These are phyloP conservation scores for Boletus semigastroideus DNA, from an alignment of 1,284 basidiomycete species.

Conservation along the genomic window DNA sequence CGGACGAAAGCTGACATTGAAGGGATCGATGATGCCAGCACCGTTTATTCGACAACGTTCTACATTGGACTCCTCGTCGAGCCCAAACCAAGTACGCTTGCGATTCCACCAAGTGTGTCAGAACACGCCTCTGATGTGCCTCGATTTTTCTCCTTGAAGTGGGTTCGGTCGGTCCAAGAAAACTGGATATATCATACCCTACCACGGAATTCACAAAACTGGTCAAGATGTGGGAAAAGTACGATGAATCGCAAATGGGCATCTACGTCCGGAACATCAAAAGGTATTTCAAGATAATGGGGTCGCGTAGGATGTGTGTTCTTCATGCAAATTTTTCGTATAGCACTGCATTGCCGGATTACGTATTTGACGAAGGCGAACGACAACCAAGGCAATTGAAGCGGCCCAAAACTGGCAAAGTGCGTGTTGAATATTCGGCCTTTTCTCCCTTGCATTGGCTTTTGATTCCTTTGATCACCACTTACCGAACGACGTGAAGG, in stretches of 20 bases:
- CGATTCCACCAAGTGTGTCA: slow-evolving; percentile 10
- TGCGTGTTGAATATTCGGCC: slow-evolving; percentile 40
- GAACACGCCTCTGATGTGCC: slow-evolving; percentile 19
- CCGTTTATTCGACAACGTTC: slow-evolving; percentile 92
- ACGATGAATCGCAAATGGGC: slow-evolving; percentile 91
- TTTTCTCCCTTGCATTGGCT: slow-evolving; percentile 9
- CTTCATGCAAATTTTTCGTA: slow-evolving; percentile 15
- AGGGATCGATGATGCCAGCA: slow-evolving; percentile 72
- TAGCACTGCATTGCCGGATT: slow-evolving; percentile 75
- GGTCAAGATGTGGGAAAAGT: slow-evolving; percentile 96
- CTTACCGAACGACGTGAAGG: slow-evolving; percentile 42
- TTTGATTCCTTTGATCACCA: slow-evolving; percentile 18
- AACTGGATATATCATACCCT: slow-evolving; percentile 95
- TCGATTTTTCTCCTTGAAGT: slow-evolving; percentile 42
- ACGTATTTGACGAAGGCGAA: slow-evolving; percentile 81
- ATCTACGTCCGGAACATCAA: slow-evolving; percentile 94
- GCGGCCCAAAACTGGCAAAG: slow-evolving; percentile 74
- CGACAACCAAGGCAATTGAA: slow-evolving; percentile 65
- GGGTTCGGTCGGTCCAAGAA: slow-evolving; percentile 69
- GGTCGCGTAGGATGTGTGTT: slow-evolving; percentile 7
- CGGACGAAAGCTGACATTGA: slow-evolving; percentile 82
- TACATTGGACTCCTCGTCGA: slow-evolving; percentile 95
- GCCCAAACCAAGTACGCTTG: slow-evolving; percentile 79
- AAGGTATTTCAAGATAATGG: slow-evolving; percentile 55
- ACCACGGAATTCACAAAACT: slow-evolving; percentile 95